A percentile compares a stretch with the other conserved stretches of the same genome.
phyloP scores from a whole-genome alignment of 257 asterid genomes.

The Capsicum baccatum region DNA sequence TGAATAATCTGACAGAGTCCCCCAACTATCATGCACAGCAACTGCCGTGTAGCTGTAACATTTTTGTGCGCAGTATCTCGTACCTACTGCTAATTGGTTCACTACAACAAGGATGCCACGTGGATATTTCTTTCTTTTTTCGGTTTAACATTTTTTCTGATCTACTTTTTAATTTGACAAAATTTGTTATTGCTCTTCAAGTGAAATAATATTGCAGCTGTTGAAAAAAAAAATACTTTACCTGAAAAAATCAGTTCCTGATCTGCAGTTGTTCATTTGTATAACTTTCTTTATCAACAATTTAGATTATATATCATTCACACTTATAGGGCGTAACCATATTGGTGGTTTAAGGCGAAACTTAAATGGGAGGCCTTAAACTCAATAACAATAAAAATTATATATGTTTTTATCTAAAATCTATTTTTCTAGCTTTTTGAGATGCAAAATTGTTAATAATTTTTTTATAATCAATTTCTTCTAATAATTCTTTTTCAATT shows the following conservation, averaged over 20 bases:
- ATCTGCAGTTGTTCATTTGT: too few relatives aligned
- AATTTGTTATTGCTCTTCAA: not conserved
- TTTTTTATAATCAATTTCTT: too few relatives aligned
- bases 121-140: not conserved
- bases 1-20: not conserved
- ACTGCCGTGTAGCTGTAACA: not conserved
- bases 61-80: not conserved
- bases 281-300: too few relatives aligned
- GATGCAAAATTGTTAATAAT: too few relatives aligned
- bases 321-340: too few relatives aligned
- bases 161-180: not conserved
- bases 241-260: not conserved
- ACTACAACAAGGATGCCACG: conserved; percentile 9
- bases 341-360: too few relatives aligned
- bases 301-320: too few relatives aligned
- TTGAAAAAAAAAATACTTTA: not conserved
- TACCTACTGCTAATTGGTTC: not conserved
- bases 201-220: not conserved
- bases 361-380: too few relatives aligned
- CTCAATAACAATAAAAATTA: too few relatives aligned
- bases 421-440: too few relatives aligned
- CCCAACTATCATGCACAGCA: not conserved
- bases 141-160: not conserved
- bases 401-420: too few relatives aligned
- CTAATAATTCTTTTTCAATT: too few relatives aligned